Base-by-base conservation (phyloP, 305 asterid species). In the Solanum chacoense region DNA sequence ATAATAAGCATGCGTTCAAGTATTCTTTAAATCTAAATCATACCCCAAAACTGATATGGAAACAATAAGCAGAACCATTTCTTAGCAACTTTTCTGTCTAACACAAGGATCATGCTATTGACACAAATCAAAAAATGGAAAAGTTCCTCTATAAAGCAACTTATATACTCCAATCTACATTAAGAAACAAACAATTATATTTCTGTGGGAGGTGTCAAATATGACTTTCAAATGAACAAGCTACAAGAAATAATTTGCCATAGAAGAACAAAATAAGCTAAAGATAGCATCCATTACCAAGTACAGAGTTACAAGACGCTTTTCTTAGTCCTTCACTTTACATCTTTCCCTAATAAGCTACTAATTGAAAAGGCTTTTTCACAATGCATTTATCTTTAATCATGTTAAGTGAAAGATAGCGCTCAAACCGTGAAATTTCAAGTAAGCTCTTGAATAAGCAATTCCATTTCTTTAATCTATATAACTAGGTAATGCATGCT, bases 1-100 rank as follows among this genome's bases (percentile, higher is more conserved):
- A 35, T 13, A 35, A 76, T 34, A 75, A 75, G 45, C 16, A 75
- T 20, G 45, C 18, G 6, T 22, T 2, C 45, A 75, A 35, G 50
- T 35, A 22, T 76, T 76, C 83, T 28, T 35, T 10, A 20, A 76
- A 35, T 34, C 29, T 11, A 20, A 35, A 35, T 10, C 83, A 35
- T 76, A 35, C 45, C 29, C 83, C 83, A 35, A 35, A 35, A 20
- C 29, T 76, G 83, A 35, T 36, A 36, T 5, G 18, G 50, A 0
- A 45, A 40, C 28, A 86, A 24, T n/a, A 38, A 12, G 85, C 85
- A 50, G 35, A 38, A 36, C 35, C 24, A 50, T 67, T 18, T 29
- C 69, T 85, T 87, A 75, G 80, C 32, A n/a, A 89, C 79, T 84
- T 92, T 74, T 91, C 37, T 31, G 93, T 14, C 38, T 22, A 36